These are phyloP conservation scores for Alternaria triticimaculans DNA, from an alignment of 2,329 filamentous ascomycete genomes.

Conservation along the genomic window DNA sequence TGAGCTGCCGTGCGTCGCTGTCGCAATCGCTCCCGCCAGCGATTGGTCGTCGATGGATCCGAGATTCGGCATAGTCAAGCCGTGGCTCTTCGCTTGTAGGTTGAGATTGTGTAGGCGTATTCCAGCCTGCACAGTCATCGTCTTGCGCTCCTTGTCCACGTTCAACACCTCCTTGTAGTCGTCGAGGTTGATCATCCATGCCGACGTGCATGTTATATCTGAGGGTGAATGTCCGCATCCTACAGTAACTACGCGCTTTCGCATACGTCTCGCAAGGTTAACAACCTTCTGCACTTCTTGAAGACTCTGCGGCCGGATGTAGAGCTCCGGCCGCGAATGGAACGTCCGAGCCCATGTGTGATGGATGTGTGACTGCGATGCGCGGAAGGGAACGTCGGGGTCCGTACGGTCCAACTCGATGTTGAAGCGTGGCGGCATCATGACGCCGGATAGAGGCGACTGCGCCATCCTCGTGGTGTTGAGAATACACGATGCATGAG, in stretches of 20 bases:
- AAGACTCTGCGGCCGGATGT: slow-evolving; percentile 81
- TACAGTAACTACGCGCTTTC: slow-evolving; percentile 82
- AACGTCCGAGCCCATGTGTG: slow-evolving; percentile 96
- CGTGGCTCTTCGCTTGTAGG: slow-evolving; percentile 73
- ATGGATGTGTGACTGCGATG: slow-evolving; percentile 74
- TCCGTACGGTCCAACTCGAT: slow-evolving; percentile 66
- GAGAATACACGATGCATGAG: slow-evolving; percentile 3
- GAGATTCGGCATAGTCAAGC: slow-evolving; percentile 86
- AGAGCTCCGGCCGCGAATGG: slow-evolving; percentile 86
- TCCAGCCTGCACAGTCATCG: slow-evolving; percentile 83
- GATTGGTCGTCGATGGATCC: slow-evolving; percentile 96
- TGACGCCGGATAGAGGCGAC: slow-evolving; percentile 29
- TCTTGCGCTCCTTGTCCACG: slow-evolving; percentile 68
- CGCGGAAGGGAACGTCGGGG: slow-evolving; percentile 76
- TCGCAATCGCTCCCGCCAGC: slow-evolving; percentile 89
- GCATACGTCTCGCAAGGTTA: slow-evolving; percentile 78
- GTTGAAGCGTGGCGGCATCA: slow-evolving; percentile 51
- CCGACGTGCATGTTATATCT: slow-evolving; percentile 88
- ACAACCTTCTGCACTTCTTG: slow-evolving; percentile 84
- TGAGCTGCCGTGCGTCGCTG: slow-evolving; percentile 91
- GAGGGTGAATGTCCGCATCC: slow-evolving; percentile 93
- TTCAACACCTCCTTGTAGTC: slow-evolving; percentile 75
- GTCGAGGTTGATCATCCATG: slow-evolving; percentile 95
- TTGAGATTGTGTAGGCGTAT: slow-evolving; percentile 81
- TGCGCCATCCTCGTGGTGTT: slow-evolving; percentile 31